Conservation (phyloP, 2,329 filamentous ascomycete species). For the Malbranchea cinnamomea region DNA sequence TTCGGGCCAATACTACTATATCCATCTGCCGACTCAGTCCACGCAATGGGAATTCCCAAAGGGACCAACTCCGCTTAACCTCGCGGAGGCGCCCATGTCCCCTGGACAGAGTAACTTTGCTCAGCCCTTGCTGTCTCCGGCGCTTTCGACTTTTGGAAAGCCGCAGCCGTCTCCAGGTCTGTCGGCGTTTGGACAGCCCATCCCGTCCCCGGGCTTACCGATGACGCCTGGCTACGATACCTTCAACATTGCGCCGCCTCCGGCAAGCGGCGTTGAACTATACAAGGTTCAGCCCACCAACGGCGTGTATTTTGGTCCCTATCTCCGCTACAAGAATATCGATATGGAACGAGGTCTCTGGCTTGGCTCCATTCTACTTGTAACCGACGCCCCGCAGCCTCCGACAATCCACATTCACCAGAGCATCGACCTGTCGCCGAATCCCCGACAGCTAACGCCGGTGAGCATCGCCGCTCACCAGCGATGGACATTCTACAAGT, state of each 20-base stretch:
- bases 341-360: slow-evolving; percentile 80
- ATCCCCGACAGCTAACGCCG: slow-evolving; percentile 72
- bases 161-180: slow-evolving; percentile 59
- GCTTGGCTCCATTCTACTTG: slow-evolving; percentile 84
- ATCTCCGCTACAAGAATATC: slow-evolving; percentile 94
- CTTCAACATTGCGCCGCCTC: slow-evolving; percentile 82
- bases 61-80: slow-evolving; percentile 74
- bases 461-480: slow-evolving; percentile 78
- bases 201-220: slow-evolving; percentile 69
- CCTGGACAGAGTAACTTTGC: slow-evolving; percentile 62
- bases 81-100: slow-evolving; percentile 69
- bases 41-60: slow-evolving; percentile 99
- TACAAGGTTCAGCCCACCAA: slow-evolving; percentile 91
- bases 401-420: slow-evolving; percentile 93
- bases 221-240: slow-evolving; percentile 69
- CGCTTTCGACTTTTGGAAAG: slow-evolving; percentile 32
- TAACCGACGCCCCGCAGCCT: slow-evolving; percentile 80
- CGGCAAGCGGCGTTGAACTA: slow-evolving; percentile 76
- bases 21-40: slow-evolving; percentile 84
- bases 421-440: slow-evolving; percentile 79
- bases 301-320: slow-evolving; percentile 94
- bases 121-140: slow-evolving; percentile 15
- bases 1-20: slow-evolving; percentile 97
- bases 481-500: slow-evolving; percentile 90
- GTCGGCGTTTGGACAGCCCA: slow-evolving; percentile 40